Percentiles rank a stretch among this genome's conserved stretches.
phyloP scores from a whole-genome alignment of 2,329 filamentous ascomycete genomes.

The Fusarium pseudoanthophilum region DNA sequence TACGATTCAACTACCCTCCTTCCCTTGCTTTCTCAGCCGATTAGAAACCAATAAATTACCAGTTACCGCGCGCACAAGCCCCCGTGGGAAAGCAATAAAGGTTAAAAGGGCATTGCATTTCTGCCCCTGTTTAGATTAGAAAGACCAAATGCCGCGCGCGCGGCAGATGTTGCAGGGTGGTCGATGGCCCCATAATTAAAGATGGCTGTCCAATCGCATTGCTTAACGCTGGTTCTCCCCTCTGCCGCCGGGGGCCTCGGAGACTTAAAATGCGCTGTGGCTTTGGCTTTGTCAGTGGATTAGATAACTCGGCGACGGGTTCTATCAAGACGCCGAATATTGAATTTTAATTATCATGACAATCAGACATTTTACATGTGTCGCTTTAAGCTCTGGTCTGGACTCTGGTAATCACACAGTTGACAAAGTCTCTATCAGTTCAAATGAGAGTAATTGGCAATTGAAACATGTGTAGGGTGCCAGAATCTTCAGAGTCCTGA shows the following conservation, averaged over 20 bases:
- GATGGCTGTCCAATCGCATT: neutral
- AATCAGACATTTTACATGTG: neutral
- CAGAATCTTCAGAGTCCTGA: neutral
- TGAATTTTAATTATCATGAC: neutral
- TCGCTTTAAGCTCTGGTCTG: neutral
- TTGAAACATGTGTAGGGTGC: too few species aligned
- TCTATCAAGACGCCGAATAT: neutral
- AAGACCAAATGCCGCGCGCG: slow-evolving; percentile 4
- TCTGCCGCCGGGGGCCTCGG: neutral
- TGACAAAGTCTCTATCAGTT: too few species aligned
- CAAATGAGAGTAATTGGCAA: neutral
- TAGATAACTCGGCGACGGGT: slow-evolving; percentile 3
- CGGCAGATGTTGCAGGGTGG: neutral
- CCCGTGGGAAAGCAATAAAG: neutral
- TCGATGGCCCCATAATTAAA: neutral
- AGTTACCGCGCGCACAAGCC: neutral
- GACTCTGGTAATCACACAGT: neutral
- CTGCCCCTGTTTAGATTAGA: neutral
- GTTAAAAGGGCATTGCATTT: neutral
- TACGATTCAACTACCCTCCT: neutral
- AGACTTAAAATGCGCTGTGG: neutral
- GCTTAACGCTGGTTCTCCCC: slow-evolving; percentile 1
- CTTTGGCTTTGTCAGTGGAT: slow-evolving; percentile 4
- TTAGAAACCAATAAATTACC: slow-evolving; percentile 5
- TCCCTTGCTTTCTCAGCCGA: slow-evolving; percentile 4